Evolutionary conservation across 805 yeast genomes (phyloP).

Genomic region (Candida tammaniensis): DNA sequence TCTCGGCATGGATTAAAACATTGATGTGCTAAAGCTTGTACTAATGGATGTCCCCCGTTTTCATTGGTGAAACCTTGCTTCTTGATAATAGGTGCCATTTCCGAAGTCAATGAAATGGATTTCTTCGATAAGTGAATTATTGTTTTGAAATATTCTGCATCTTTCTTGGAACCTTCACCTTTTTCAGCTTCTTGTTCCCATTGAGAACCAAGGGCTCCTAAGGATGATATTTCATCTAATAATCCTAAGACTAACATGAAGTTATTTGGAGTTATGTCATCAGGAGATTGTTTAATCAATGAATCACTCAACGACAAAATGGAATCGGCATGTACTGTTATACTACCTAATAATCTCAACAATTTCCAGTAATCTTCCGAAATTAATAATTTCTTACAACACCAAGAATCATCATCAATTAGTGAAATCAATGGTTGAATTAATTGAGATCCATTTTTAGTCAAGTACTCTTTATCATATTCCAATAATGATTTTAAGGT

Average conservation of each 20-base stretch:
- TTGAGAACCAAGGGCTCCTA: conserved; percentile 76
- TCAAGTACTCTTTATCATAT: conserved; percentile 42
- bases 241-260: conserved; percentile 68
- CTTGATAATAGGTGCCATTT: conserved; percentile 39
- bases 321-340: conserved; percentile 37
- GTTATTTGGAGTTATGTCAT: conserved; percentile 45
- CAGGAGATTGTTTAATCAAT: conserved; percentile 29
- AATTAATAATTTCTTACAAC: conserved; percentile 30
- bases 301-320: conserved; percentile 49
- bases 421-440: conserved; percentile 50
- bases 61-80: conserved; percentile 29
- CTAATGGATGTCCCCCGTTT: conserved; percentile 52
- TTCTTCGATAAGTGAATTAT: conserved; percentile 57
- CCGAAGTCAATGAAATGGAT: conserved; percentile 61
- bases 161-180: neutral
- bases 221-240: conserved; percentile 75
- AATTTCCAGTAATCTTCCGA: conserved; percentile 53
- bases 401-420: conserved; percentile 44
- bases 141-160: conserved; percentile 42
- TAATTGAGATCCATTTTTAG: conserved; percentile 43
- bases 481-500: conserved; percentile 5
- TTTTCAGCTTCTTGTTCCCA: conserved; percentile 63
- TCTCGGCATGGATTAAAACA: conserved; percentile 86
- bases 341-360: conserved; percentile 46
- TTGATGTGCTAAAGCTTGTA: conserved; percentile 85